Percentiles rank a stretch among this genome's conserved stretches.
Evolutionary conservation across 192 early-diverging fungal species (phyloP).

Genomic region (Mortierella hygrophila): DNA sequence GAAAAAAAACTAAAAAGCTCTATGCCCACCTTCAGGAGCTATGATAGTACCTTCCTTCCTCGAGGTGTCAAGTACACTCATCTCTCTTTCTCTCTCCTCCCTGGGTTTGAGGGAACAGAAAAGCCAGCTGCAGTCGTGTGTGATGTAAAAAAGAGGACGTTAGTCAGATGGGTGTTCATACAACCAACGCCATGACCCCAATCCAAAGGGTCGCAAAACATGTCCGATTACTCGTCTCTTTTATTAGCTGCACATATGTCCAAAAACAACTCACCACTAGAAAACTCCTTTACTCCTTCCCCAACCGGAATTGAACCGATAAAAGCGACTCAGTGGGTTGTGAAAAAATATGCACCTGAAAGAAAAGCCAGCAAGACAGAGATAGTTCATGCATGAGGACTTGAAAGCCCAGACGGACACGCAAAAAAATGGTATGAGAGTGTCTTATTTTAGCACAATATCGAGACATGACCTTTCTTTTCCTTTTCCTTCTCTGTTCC

Average conservation of each 20-base stretch:
- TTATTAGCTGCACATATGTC: not conserved
- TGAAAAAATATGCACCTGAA: not conserved
- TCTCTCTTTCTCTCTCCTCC: not conserved
- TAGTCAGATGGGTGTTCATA: not conserved
- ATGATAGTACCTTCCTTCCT: not conserved
- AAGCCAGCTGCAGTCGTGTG: not conserved
- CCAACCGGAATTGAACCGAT: not conserved
- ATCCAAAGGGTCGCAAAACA: not conserved
- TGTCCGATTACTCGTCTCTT: not conserved
- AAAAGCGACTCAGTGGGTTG: not conserved
- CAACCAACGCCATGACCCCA: not conserved
- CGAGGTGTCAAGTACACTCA: not conserved
- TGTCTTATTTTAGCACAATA: not conserved
- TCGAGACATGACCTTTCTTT: not conserved
- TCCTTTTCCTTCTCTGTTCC: not conserved
- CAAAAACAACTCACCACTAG: not conserved
- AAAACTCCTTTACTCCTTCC: not conserved
- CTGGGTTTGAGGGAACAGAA: not conserved
- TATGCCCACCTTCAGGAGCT: not conserved
- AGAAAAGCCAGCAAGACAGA: not conserved
- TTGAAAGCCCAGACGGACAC: not conserved
- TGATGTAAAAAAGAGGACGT: not conserved
- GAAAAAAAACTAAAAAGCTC: not conserved
- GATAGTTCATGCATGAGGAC: not conserved
- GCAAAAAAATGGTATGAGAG: not conserved